These are phyloP conservation scores for Globisporangium solare DNA, from an alignment of 352 stramenopile genomes.

Conservation along the genomic window DNA sequence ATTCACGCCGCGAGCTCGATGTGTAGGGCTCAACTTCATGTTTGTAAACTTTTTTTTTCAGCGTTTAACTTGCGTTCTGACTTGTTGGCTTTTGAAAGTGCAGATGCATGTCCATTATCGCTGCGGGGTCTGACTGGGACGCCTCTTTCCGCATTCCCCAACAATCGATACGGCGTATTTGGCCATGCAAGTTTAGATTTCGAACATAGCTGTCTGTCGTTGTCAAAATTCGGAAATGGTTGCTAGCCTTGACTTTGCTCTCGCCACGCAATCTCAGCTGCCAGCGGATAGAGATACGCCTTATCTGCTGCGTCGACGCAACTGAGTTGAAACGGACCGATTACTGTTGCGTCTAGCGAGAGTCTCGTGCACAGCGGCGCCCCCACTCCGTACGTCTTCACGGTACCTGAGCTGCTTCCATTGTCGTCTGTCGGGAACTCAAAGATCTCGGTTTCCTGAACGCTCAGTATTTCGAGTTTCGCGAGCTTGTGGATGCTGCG, in stretches of 20 bases:
- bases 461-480: constrained; percentile 2
- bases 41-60: too few relatives aligned
- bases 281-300: background rate
- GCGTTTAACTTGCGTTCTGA: too few relatives aligned
- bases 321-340: constrained; percentile 8
- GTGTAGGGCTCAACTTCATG: too few relatives aligned
- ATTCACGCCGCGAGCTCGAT: too few relatives aligned
- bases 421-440: constrained; percentile 1
- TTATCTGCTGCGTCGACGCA: background rate
- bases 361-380: constrained; percentile 7
- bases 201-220: too few relatives aligned
- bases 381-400: background rate
- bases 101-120: too few relatives aligned
- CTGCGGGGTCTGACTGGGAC: too few relatives aligned
- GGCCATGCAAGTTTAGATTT: too few relatives aligned
- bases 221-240: background rate
- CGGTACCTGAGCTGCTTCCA: background rate
- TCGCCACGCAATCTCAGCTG: background rate
- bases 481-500: background rate
- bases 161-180: too few relatives aligned
- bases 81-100: too few relatives aligned
- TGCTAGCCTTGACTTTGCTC: background rate
- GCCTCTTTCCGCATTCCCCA: too few relatives aligned
- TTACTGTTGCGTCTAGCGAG: background rate
- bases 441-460: background rate